Evolutionary conservation across 192 early-diverging fungal genomes (phyloP).

Genomic region (Rhizophagus clarus): DNA sequence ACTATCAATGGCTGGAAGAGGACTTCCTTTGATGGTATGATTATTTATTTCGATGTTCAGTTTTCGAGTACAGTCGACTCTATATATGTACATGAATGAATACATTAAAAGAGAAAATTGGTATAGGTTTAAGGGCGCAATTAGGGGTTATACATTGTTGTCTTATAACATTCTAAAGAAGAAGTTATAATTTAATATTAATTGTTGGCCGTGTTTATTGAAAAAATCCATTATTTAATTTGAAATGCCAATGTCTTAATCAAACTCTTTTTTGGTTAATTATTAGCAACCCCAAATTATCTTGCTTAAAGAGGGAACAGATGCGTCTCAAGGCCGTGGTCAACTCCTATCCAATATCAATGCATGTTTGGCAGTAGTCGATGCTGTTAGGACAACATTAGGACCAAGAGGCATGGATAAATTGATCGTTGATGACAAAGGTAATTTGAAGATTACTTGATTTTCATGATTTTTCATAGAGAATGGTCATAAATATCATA

Average conservation of each 20-base stretch:
- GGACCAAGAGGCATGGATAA: conserved; percentile 99
- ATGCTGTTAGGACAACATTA: conserved; percentile 93
- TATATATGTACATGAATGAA: neutral
- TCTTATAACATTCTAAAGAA: too few species aligned
- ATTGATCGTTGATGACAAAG: conserved; percentile 92
- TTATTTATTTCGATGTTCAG: neutral
- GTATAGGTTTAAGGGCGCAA: too few species aligned
- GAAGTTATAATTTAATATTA: too few species aligned
- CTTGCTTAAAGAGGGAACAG: conserved; percentile 98
- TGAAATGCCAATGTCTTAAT: neutral
- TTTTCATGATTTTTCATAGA: neutral
- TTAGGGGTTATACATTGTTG: too few species aligned
- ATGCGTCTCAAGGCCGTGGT: conserved; percentile 95
- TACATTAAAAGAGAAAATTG: too few species aligned
- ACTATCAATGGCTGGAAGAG: conserved; percentile 6
- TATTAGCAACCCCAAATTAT: conserved; percentile 96
- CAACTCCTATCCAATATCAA: conserved; percentile 98
- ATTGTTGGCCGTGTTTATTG: too few species aligned
- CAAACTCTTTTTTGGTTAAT: neutral
- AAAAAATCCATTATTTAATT: neutral
- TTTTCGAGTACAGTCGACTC: neutral
- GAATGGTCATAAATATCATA: neutral
- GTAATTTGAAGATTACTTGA: conserved; percentile 41
- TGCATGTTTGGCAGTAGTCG: conserved; percentile 92
- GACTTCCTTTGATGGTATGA: conserved; percentile 13